Base-by-base conservation (phyloP, 208 protist species). In the Kentomonas sorsogonicus region DNA sequence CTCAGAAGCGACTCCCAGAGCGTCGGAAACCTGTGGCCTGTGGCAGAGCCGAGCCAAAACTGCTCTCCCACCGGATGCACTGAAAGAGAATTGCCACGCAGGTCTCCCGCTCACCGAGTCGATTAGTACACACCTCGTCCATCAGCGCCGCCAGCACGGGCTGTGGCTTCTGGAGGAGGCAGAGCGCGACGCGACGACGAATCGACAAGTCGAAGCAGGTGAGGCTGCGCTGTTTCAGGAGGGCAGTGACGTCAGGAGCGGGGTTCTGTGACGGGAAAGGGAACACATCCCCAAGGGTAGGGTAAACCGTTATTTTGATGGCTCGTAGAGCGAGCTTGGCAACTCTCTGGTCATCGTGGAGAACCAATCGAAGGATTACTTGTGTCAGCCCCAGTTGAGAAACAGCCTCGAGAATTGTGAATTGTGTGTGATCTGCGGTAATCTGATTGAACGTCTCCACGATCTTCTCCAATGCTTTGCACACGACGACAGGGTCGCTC, bases 41-140 rank as follows among this genome's bases (percentile, higher is more conserved):
- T 7, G 71, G 76, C 41, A 94, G 61, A n/a, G 69, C 71, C n/a
- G 79, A 50, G 16, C 79, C 88, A 74, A 94, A 94, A 45, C 69
- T 79, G 62, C 69, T 79, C 67, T 89, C 82, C 83, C 83, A 94
- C 13, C 75, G 74, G 26, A 83, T 70, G 60, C 84, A 94, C 59
- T 89, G 73, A 60, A 86, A 88, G 38, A 94, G 57, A 53, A 94
- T 81, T 53, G 86, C 88, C 30, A 94, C 69, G 56, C 79, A 89
- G 16, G 68, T 51, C 40, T 85, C 80, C 3, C 74, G 57, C 16
- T 70, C 55, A 53, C 51, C 40, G 43, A 67, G 29, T 3, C 39
- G 31, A 41, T 86, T 74, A 31, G 72, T 75, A 45, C 66, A 79
- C 18, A 87, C 67, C 63, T 88, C 83, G n/a, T 52, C 41, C 2